Evolutionary conservation across 306 rosid species (phyloP).

Genomic region (Lathyrus oleraceus): DNA sequence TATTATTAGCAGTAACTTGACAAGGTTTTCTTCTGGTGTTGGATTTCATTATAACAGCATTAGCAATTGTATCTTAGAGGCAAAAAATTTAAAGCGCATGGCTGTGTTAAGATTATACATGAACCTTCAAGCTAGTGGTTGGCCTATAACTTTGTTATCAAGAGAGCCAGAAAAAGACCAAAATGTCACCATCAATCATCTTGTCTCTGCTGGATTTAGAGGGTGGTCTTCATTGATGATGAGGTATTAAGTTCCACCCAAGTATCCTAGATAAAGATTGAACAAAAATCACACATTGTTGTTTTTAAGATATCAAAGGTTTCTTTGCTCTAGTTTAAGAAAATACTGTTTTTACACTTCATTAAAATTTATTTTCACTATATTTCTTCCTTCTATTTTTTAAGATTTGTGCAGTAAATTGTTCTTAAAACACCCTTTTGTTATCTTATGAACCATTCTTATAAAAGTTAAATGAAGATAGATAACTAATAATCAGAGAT

Average conservation of each 20-base stretch:
- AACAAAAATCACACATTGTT: slow-evolving; percentile 18
- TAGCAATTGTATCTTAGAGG: slow-evolving; percentile 52
- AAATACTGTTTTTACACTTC: too few species aligned
- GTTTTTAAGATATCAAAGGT: background rate
- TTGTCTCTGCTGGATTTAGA: slow-evolving; percentile 59
- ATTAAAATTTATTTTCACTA: too few species aligned
- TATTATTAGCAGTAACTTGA: slow-evolving; percentile 16
- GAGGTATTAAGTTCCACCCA: slow-evolving; percentile 53
- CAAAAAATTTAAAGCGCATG: slow-evolving; percentile 54
- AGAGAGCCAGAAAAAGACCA: slow-evolving; percentile 48
- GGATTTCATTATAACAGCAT: slow-evolving; percentile 42
- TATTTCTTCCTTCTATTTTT: too few species aligned
- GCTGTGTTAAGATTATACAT: slow-evolving; percentile 48
- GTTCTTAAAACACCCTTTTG: too few species aligned
- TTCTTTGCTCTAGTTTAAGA: background rate
- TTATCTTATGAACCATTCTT: too few species aligned
- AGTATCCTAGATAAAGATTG: background rate
- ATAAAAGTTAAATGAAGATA: too few species aligned
- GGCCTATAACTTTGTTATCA: slow-evolving; percentile 78
- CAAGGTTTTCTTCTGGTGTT: slow-evolving; percentile 22
- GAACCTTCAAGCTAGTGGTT: slow-evolving; percentile 63
- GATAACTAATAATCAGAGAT: too few species aligned
- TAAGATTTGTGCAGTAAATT: too few species aligned
- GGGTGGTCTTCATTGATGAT: slow-evolving; percentile 69
- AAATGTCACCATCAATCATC: slow-evolving; percentile 56